Conservation (phyloP, 2,329 filamentous ascomycete genomes). For the Ceratocystis eucalypticola region DNA sequence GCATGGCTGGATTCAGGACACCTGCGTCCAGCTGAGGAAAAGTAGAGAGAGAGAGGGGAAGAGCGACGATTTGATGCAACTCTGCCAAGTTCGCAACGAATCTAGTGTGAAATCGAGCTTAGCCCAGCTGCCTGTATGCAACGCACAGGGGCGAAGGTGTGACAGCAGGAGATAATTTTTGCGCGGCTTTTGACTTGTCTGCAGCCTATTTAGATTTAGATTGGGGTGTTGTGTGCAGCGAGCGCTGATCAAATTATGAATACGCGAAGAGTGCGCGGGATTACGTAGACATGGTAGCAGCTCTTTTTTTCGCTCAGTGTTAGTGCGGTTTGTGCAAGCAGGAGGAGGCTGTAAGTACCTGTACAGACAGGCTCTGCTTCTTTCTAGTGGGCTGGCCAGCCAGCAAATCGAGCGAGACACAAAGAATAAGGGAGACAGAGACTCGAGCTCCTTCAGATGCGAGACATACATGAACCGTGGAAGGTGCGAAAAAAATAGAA, state of each 20-base stretch:
- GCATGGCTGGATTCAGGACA: not conserved
- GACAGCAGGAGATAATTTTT: not conserved
- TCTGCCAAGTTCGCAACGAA: not conserved
- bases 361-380: too few species aligned
- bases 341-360: too few species aligned
- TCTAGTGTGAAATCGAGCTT: not conserved
- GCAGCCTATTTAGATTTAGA: not conserved
- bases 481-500: conserved; percentile 4
- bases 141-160: not conserved
- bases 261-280: not conserved
- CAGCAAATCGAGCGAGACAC: not conserved
- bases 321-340: too few species aligned
- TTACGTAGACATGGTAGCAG: not conserved
- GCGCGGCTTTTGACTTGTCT: not conserved
- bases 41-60: not conserved
- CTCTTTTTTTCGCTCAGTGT: too few species aligned
- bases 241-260: not conserved
- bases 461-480: not conserved
- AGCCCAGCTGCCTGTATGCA: not conserved
- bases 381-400: not conserved
- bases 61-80: not conserved
- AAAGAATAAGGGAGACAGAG: not conserved
- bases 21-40: conserved; percentile 2
- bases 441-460: not conserved
- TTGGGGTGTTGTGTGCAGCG: not conserved